Conservation (phyloP, 208 protist species). For the Crithidia expoeki region DNA sequence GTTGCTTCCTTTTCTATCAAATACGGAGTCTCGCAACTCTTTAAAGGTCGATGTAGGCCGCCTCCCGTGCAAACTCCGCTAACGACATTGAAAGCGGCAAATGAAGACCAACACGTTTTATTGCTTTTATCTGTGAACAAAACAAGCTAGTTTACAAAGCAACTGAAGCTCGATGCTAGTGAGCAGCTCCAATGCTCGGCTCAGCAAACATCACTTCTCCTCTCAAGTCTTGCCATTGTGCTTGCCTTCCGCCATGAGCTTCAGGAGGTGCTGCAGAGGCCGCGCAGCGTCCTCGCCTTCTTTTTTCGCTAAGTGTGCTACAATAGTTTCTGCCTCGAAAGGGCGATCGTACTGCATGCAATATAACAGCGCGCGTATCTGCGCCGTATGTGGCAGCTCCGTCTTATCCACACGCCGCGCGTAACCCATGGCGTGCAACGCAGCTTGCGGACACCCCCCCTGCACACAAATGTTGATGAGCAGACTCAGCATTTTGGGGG, state of each 20-base stretch:
- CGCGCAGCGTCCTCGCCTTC: slow-evolving; percentile 39
- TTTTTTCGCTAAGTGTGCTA: slow-evolving; percentile 46
- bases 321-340: slow-evolving; percentile 72
- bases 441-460: slow-evolving; percentile 70
- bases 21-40: too few relatives aligned
- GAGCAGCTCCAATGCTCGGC: too few relatives aligned
- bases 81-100: too few relatives aligned
- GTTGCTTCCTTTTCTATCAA: too few relatives aligned
- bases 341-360: slow-evolving; percentile 78
- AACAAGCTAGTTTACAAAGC: too few relatives aligned
- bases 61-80: too few relatives aligned
- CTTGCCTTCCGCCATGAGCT: slow-evolving; percentile 31
- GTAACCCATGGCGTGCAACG: slow-evolving; percentile 66
- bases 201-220: too few relatives aligned
- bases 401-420: slow-evolving; percentile 66
- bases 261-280: slow-evolving; percentile 61
- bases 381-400: slow-evolving; percentile 59
- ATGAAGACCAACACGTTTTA: too few relatives aligned
- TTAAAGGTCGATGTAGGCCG: too few relatives aligned
- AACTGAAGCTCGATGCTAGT: too few relatives aligned
- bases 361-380: slow-evolving; percentile 77
- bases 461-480: slow-evolving; percentile 83
- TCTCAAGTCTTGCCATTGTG: not conserved
- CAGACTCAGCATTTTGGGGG: slow-evolving; percentile 58
- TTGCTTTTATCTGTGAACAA: too few relatives aligned